Conservation (phyloP, 805 yeast genomes). For the Spathaspora sp. region DNA sequence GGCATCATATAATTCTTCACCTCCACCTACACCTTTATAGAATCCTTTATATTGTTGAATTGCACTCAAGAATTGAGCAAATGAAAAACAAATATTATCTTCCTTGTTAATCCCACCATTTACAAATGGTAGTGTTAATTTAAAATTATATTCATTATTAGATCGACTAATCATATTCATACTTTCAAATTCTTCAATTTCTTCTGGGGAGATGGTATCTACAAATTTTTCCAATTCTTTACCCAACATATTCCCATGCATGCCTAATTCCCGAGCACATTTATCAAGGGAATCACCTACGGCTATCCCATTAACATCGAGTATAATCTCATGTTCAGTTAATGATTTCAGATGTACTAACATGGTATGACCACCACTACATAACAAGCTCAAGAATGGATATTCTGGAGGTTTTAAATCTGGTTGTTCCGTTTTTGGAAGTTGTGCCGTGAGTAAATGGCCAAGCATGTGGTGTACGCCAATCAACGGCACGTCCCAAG, state of each 20-base stretch:
- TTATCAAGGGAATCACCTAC: conserved; percentile 93
- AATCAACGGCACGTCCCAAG: conserved; percentile 70
- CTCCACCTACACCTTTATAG: conserved; percentile 8
- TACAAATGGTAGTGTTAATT: conserved; percentile 27
- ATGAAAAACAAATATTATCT: conserved; percentile 49
- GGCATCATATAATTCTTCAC: conserved; percentile 6
- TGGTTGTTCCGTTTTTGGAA: conserved; percentile 35
- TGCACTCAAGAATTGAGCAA: conserved; percentile 69
- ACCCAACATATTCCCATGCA: conserved; percentile 82
- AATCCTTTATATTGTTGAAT: conserved; percentile 30
- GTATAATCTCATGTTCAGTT: conserved; percentile 64
- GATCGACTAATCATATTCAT: conserved; percentile 16
- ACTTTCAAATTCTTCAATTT: conserved; percentile 18
- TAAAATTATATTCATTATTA: conserved; percentile 21
- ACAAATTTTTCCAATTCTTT: conserved; percentile 68
- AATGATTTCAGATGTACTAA: conserved; percentile 64
- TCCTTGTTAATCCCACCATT: conserved; percentile 18
- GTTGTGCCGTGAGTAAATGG: conserved; percentile 58
- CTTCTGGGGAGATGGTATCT: conserved; percentile 23
- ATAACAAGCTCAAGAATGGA: conserved; percentile 75
- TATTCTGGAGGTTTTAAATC: conserved; percentile 49
- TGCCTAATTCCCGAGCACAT: conserved; percentile 81
- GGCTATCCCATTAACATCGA: conserved; percentile 82
- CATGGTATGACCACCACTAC: conserved; percentile 95
- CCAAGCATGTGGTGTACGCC: conserved; percentile 98